Base-by-base conservation (phyloP, 2,329 filamentous ascomycete genomes). In the Canariomyces notabilis region DNA sequence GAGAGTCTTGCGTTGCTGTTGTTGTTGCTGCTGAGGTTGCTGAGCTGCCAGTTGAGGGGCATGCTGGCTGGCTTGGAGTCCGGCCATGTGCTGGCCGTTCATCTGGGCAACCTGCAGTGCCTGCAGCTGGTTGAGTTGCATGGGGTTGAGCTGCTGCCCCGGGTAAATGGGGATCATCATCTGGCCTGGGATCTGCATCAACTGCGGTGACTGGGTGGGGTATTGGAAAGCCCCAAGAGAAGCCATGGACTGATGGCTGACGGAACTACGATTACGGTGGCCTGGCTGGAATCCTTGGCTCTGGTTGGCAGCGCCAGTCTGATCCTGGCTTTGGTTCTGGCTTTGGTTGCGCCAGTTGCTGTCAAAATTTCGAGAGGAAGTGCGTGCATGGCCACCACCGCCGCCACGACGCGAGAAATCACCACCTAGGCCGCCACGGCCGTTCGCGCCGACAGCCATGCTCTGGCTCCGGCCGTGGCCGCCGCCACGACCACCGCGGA, bases 261-360 rank as follows among this genome's bases (percentile, higher is more conserved):
- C 79, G 3, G 91, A 97, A 53, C 78, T 83, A 48, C 93, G 88
- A 55, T 82, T 72, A 52, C 93, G 88, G 67, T 98, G 93, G 35
- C 91, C 89, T 29, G 91, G 90, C 67, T 96, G 91, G 75, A 97
- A 97, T 44, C 80, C 79, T 64, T 81, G 79, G 55, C 73, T 77
- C 65, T 79, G 83, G 59, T 74, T 75, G 46, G 61, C 64, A 45
- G 60, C 64, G 44, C 59, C 63, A 34, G 64, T 42, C 59, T 73
- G 70, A 44, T 85, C 83, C 64, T 88, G 86, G 55, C 82, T 80
- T 67, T 88, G 83, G 60, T 76, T 75, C 55, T 77, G 74, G 56
- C 61, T 61, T 57, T 87, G 90, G 61, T 89, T 94, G 60, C 93
- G 87, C 93, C 93, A 98, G 69, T 98, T 98, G 60, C 90, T 84